Evolutionary conservation across 805 yeast genomes (phyloP).

Genomic region (Sungouiozyma ichnusensis): DNA sequence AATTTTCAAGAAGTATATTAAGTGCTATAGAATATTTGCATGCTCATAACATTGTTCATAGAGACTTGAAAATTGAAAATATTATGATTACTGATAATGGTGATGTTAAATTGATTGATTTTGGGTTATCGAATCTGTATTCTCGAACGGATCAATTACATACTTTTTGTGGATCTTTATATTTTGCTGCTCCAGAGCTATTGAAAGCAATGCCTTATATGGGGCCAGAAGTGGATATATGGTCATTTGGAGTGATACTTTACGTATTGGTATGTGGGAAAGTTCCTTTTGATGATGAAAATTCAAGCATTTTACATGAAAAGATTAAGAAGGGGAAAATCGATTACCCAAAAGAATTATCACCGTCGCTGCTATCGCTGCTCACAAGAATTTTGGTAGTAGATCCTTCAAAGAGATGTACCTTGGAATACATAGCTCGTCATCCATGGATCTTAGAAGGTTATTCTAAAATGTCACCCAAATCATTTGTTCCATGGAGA

Average conservation of each 20-base stretch:
- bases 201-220: conserved; percentile 82
- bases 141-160: conserved; percentile 60
- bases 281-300: conserved; percentile 95
- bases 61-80: conserved; percentile 93
- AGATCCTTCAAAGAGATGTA: conserved; percentile 70
- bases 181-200: conserved; percentile 97
- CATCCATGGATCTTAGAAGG: conserved; percentile 96
- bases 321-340: conserved; percentile 87
- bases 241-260: conserved; percentile 96
- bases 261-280: conserved; percentile 94
- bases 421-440: conserved; percentile 60
- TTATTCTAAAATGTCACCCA: conserved; percentile 53
- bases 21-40: conserved; percentile 91
- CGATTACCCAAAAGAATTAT: conserved; percentile 74
- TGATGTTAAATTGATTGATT: conserved; percentile 89
- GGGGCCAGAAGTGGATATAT: conserved; percentile 96
- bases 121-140: conserved; percentile 85
- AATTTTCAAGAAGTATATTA: conserved; percentile 87
- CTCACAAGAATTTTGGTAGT: conserved; percentile 85
- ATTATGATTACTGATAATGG: conserved; percentile 89
- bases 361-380: conserved; percentile 68
- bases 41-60: conserved; percentile 86
- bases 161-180: conserved; percentile 93
- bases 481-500: conserved; percentile 61
- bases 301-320: conserved; percentile 81